Evolutionary conservation across 2,329 filamentous ascomycete species (phyloP).

Genomic region (Pseudocercospora crystallina): DNA sequence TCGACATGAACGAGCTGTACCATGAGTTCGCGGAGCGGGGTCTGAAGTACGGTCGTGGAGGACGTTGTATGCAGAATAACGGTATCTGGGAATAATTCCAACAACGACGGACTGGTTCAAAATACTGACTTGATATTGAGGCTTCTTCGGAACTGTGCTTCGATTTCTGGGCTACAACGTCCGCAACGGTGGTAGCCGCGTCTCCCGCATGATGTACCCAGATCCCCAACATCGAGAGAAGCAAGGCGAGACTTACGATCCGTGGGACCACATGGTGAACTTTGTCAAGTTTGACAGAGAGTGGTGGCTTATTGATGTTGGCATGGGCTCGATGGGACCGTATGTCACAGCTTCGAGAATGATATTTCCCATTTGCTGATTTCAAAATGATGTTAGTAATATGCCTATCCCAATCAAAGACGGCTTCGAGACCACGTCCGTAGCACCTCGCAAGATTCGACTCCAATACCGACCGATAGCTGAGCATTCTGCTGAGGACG

Average conservation of each 20-base stretch:
- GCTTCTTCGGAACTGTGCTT: constrained; percentile 52
- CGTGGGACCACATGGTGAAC: constrained; percentile 46
- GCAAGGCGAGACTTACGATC: constrained; percentile 21
- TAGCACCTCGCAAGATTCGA: constrained; percentile 19
- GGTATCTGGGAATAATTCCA: constrained; percentile 41
- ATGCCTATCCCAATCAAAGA: constrained; percentile 39
- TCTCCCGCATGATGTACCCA: constrained; percentile 29
- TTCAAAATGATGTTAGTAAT: constrained; percentile 9
- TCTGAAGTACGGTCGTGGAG: constrained; percentile 47
- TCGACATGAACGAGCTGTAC: constrained; percentile 52
- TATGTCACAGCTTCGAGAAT: constrained; percentile 27
- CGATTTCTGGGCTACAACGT: constrained; percentile 51
- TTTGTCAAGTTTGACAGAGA: constrained; percentile 36
- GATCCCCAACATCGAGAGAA: constrained; percentile 9
- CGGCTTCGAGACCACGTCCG: constrained; percentile 14
- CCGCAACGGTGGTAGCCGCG: constrained; percentile 41
- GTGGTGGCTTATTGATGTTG: constrained; percentile 41
- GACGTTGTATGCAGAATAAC: constrained; percentile 8
- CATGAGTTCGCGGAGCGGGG: constrained; percentile 49
- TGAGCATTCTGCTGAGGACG: constrained; percentile 9
- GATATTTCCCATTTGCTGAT: not conserved
- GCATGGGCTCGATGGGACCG: constrained; percentile 38
- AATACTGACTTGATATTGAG: constrained; percentile 3
- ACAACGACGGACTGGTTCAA: not conserved
- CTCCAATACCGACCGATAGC: constrained; percentile 21